Base-by-base conservation (phyloP, 169 alveolate species). In the Eimeria tenella region DNA sequence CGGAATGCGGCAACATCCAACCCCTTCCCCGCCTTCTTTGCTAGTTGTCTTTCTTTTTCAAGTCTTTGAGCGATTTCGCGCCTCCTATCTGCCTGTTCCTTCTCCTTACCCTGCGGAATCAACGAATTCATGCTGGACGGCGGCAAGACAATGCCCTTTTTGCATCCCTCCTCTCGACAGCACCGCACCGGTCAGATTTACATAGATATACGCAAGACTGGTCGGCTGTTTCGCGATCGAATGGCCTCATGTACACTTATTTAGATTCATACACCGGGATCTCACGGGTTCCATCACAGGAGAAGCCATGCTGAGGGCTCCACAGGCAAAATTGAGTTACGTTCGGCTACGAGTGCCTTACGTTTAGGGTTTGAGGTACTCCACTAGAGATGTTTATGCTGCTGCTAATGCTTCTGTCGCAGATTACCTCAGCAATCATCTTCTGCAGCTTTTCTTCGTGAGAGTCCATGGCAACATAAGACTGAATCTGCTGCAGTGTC, bases 381-480 rank as follows among this genome's bases (percentile, higher is more conserved):
- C 49, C 17, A 74, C 62, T 74, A 60, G 49, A 74, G 63, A 7
- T 74, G 84, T 17, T 49, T 56, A 11, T 17, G 7, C 63, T 49
- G 62, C 60, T 50, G 62, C 42, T 74, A 60, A 70, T 23, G 79
- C 79, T 25, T 49, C 49, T 0, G 63, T 56, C 50, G 25, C 23
- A 50, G 53, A 55, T 50, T 58, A 93, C 95, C 86, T 94, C 90
- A 6, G 77, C 86, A 68, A 94, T 81, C 81, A 89, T 60, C 10
- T 71, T 58, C 25, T 86, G 94, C 4, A 96, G 95, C 89, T 90
- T 97, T 75, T 98, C 99, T 63, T 97, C 99, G 79, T 97, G 97
- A n/a, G 98, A 96, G 88, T 98, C 99, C 99, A 98, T 98, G 95
- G 97, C 98, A 56, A 97, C 96, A 93, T 95, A 98, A 68, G 98